These are phyloP conservation scores for Geosmithia morbida DNA, from an alignment of 2,329 filamentous ascomycete species.

Conservation along the genomic window DNA sequence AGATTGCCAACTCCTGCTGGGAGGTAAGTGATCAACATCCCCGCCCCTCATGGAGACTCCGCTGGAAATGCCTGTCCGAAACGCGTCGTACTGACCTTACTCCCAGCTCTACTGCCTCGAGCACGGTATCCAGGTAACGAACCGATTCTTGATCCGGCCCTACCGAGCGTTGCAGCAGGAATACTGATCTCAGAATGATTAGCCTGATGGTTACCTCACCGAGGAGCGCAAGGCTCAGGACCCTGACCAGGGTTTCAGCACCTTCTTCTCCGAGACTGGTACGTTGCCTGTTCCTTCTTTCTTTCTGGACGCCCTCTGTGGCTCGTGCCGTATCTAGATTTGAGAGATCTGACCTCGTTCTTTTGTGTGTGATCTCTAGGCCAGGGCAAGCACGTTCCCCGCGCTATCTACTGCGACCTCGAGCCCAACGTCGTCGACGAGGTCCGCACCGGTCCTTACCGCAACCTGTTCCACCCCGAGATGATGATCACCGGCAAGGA, in stretches of 20 bases:
- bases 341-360: too few relatives aligned
- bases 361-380: constrained; percentile 59
- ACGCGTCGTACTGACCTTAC: constrained; percentile 11
- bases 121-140: constrained; percentile 90
- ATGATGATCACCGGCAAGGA: constrained; percentile 61
- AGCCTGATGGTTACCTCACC: constrained; percentile 98
- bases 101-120: constrained; percentile 96
- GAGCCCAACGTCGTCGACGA: constrained; percentile 62
- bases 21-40: constrained; percentile 67
- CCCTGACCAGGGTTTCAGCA: constrained; percentile 96
- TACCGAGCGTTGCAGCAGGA: background rate
- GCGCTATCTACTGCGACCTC: constrained; percentile 58
- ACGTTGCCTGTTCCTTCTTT: too few relatives aligned
- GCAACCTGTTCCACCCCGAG: constrained; percentile 59
- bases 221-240: constrained; percentile 92
- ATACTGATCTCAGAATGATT: background rate
- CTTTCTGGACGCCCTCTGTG: constrained; percentile 34
- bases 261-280: constrained; percentile 99
- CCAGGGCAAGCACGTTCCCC: constrained; percentile 60
- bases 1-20: constrained; percentile 64
- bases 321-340: too few relatives aligned
- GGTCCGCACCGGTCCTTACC: constrained; percentile 54
- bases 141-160: background rate
- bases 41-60: too few relatives aligned
- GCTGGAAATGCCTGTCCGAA: too few relatives aligned